A percentile compares a stretch with the other conserved stretches of the same genome.
These are phyloP conservation scores for Wickerhamomyces ciferrii DNA, from an alignment of 805 yeast species.

Conservation along the genomic window DNA sequence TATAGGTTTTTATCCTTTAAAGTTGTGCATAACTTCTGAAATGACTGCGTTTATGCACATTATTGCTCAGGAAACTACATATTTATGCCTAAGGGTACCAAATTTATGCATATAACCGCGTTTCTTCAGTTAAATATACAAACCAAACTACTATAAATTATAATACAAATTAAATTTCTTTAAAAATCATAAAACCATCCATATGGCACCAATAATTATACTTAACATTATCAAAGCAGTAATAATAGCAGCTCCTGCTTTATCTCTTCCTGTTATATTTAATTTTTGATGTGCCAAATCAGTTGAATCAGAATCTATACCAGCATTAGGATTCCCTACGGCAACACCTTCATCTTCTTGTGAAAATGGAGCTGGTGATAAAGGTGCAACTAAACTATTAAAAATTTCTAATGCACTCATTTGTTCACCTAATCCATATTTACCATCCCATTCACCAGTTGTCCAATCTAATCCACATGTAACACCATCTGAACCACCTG, in stretches of 20 bases:
- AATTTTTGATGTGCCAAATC: constrained; percentile 31
- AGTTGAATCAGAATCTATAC: constrained; percentile 33
- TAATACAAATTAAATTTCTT: too few species aligned
- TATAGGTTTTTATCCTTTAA: too few species aligned
- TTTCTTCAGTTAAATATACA: too few species aligned
- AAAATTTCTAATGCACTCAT: constrained; percentile 67
- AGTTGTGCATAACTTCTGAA: too few species aligned
- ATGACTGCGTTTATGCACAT: too few species aligned
- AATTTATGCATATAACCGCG: too few species aligned
- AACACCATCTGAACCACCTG: constrained; percentile 69
- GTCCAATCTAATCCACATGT: constrained; percentile 77
- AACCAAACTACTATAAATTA: too few species aligned
- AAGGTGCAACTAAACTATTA: constrained; percentile 37
- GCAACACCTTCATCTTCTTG: constrained; percentile 45
- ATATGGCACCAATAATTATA: constrained; percentile 59
- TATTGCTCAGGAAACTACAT: too few species aligned
- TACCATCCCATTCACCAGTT: constrained; percentile 51
- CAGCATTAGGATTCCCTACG: constrained; percentile 47
- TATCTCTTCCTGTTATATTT: constrained; percentile 52
- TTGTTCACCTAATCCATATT: constrained; percentile 76
- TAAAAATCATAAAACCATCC: constrained; percentile 73
- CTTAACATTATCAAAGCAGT: constrained; percentile 66
- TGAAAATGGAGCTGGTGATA: constrained; percentile 47
- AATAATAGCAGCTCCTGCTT: constrained; percentile 82
- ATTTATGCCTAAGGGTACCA: too few species aligned